Evolutionary conservation across 1,284 basidiomycete species (phyloP).

Genomic region (Ceratobasidium sp.): DNA sequence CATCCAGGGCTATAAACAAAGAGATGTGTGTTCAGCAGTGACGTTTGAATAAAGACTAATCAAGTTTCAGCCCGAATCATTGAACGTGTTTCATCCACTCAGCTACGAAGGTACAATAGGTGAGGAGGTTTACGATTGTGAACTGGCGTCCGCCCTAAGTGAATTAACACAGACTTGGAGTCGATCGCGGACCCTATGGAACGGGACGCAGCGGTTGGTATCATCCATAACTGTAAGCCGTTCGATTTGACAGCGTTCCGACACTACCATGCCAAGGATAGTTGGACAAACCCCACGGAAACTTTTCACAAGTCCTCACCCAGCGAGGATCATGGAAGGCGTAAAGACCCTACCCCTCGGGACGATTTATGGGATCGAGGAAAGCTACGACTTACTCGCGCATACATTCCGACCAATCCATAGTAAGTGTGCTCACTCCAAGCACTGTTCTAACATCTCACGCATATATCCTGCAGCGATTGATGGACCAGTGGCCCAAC

Average conservation of each 20-base stretch:
- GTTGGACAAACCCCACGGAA: constrained; percentile 91
- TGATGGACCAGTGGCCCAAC: constrained; percentile 58
- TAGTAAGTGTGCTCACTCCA: constrained; percentile 54
- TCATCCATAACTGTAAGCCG: constrained; percentile 88
- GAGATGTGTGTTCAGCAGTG: constrained; percentile 58
- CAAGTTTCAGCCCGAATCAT: constrained; percentile 53
- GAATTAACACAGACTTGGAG: constrained; percentile 92
- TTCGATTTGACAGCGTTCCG: neutral
- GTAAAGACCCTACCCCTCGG: constrained; percentile 72
- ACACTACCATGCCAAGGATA: no score
- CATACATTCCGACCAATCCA: constrained; percentile 66
- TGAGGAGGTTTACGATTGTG: constrained; percentile 48
- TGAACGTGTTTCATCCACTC: constrained; percentile 93
- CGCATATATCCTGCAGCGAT: constrained; percentile 56
- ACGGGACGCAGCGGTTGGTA: constrained; percentile 90
- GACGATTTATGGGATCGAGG: constrained; percentile 77
- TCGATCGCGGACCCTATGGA: constrained; percentile 85
- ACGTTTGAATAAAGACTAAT: neutral
- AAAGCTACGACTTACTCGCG: constrained; percentile 70
- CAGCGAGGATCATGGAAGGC: constrained; percentile 74
- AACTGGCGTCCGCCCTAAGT: no score
- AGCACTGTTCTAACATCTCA: constrained; percentile 38
- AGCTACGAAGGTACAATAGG: constrained; percentile 94
- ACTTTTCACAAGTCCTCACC: constrained; percentile 87
- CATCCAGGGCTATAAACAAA: constrained; percentile 72